Evolutionary conservation across 106 monocot genomes (phyloP).

Genomic region (Allium sativum): DNA sequence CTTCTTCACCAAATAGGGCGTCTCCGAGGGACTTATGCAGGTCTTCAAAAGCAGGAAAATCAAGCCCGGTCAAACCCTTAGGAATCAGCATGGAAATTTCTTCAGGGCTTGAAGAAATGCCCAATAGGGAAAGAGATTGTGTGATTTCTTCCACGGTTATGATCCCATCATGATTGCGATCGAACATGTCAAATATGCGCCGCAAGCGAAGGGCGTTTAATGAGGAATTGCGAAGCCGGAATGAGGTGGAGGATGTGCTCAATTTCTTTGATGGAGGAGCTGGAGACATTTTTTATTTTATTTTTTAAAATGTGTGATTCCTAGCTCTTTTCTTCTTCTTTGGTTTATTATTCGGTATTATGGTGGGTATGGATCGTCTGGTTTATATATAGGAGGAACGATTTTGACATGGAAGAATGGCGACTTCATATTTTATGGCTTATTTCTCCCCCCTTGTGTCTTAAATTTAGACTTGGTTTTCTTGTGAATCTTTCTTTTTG

Average conservation of each 20-base stretch:
- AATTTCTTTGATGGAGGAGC: not conserved
- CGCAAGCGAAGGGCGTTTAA: slow-evolving; percentile 58
- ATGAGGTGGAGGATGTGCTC: slow-evolving; percentile 26
- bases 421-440: no score
- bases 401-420: no score
- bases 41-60: slow-evolving; percentile 45
- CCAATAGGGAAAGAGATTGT: slow-evolving; percentile 36
- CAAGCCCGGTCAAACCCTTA: slow-evolving; percentile 39
- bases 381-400: no score
- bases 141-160: slow-evolving; percentile 42
- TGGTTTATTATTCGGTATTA: not conserved
- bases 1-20: slow-evolving; percentile 15
- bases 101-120: slow-evolving; percentile 26
- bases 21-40: slow-evolving; percentile 57
- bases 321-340: not conserved
- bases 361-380: no score
- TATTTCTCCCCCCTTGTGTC: no score
- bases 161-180: slow-evolving; percentile 49
- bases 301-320: not conserved
- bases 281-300: not conserved
- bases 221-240: slow-evolving; percentile 49
- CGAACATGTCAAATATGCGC: slow-evolving; percentile 70
- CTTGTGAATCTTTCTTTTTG: no score
- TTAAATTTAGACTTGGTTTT: no score
- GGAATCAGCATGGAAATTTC: slow-evolving; percentile 30